These are phyloP conservation scores for Carex littledalei DNA, from an alignment of 176 grass and related monocot species.

Conservation along the genomic window DNA sequence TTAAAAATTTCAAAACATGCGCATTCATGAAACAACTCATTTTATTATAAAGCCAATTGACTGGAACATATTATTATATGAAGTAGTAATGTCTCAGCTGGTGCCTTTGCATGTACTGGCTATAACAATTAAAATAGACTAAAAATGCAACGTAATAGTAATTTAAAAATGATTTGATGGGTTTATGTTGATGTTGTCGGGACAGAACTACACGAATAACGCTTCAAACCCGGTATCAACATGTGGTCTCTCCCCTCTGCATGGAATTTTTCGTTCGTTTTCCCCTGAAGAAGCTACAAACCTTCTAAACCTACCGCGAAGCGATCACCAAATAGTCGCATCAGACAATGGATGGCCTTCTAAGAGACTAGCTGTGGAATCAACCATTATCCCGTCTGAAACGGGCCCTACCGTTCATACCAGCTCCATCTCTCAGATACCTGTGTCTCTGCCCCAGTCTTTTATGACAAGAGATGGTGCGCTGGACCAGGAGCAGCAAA, in stretches of 20 bases:
- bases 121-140: not conserved
- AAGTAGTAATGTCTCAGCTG: not conserved
- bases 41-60: not conserved
- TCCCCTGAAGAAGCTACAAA: conserved; percentile 54
- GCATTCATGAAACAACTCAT: not conserved
- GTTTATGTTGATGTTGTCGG: conserved; percentile 31
- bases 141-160: not conserved
- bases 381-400: conserved; percentile 34
- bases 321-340: conserved; percentile 35
- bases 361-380: conserved; percentile 63
- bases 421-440: conserved; percentile 38
- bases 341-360: conserved; percentile 63
- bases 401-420: conserved; percentile 20
- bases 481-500: conserved; percentile 42
- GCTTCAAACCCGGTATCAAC: conserved; percentile 28
- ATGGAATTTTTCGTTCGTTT: conserved; percentile 56
- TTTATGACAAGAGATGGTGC: conserved; percentile 39
- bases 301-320: conserved; percentile 50
- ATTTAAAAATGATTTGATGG: not conserved
- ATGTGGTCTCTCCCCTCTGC: conserved; percentile 41
- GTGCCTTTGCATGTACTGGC: not conserved
- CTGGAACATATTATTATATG: not conserved
- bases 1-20: not conserved
- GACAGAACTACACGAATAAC: conserved; percentile 45
- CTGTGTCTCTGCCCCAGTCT: conserved; percentile 37